Evolutionary conservation across 2,329 filamentous ascomycete species (phyloP), one percentile per base, ranked within the genome.

Genomic region (Epichloe typhina): DNA sequence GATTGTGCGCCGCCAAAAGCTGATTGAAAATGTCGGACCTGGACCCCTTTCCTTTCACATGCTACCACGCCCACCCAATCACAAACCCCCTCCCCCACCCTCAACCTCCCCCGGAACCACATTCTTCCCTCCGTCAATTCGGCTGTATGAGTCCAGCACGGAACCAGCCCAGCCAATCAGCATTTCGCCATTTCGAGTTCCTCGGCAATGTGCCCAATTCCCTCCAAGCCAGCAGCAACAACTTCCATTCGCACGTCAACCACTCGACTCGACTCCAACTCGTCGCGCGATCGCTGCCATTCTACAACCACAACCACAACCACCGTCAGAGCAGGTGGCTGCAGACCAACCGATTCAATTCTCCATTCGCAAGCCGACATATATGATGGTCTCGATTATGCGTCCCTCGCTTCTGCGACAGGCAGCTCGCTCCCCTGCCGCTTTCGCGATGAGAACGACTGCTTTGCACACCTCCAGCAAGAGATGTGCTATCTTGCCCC

Each of bases 401-500:
- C 76, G 77, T 62, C 70, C 76, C 50, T 67, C 72, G 57, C 66
- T 80, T 65, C 71, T 80, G 53, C 72, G 76, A 67, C 76, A 78
- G 69, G 68, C 73, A 48, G 64, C 64, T 57, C 65, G 66, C 7
- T 37, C 49, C 21, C 23, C 46, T 55, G 59, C 56, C 58, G 64
- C 65, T 50, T 64, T 66, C 54, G 62, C 66, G 54, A 69, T 71
- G 58, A 75, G 82, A 67, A 75, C 83, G 61, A 84, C 89, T 58
- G 83, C 86, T 60, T 95, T 98, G 79, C 90, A 96, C 71, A 87
- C 84, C 62, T 88, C 87, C 41, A 77, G 81, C 69, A 79, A 80
- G 70, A 68, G 76, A 77, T 64, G 84, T 91, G 77, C 80, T 61
- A 84, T 98, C 63, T 77, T 98, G 52, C 91, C 53, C 53, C 83